phyloP scores from a whole-genome alignment of 176 grass and related monocot species.

The Eleusine coracana region DNA sequence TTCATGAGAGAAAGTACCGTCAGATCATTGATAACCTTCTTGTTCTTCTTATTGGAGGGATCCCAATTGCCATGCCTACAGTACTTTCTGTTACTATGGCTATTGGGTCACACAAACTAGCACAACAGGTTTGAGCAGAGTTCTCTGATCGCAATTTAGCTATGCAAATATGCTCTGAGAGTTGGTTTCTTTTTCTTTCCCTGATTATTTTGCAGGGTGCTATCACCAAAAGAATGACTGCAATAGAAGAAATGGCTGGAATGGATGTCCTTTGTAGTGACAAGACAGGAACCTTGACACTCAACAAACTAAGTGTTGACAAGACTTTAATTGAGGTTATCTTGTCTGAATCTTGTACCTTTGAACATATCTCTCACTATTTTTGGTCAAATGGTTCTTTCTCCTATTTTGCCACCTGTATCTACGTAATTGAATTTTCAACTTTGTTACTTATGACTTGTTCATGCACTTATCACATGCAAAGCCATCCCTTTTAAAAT shows the following conservation, averaged over 20 bases:
- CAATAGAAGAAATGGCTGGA: slow-evolving; percentile 81
- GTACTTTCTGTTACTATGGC: slow-evolving; percentile 88
- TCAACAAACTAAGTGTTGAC: slow-evolving; percentile 73
- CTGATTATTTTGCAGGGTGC: slow-evolving; percentile 54
- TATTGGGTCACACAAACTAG: slow-evolving; percentile 69
- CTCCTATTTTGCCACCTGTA: slow-evolving; percentile 16
- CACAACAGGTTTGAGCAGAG: slow-evolving; percentile 52
- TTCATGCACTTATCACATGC: slow-evolving; percentile 8
- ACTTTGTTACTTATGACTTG: neutral
- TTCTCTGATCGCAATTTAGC: slow-evolving; percentile 16
- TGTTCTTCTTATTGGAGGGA: slow-evolving; percentile 74
- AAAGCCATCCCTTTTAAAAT: neutral
- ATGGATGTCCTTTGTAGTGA: slow-evolving; percentile 87
- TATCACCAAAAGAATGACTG: slow-evolving; percentile 86
- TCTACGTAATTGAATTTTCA: slow-evolving; percentile 15
- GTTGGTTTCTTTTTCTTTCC: slow-evolving; percentile 1
- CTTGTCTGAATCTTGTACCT: slow-evolving; percentile 39
- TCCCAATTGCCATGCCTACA: slow-evolving; percentile 76
- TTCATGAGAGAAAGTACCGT: slow-evolving; percentile 51
- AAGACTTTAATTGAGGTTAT: slow-evolving; percentile 70
- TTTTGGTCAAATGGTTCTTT: slow-evolving; percentile 3
- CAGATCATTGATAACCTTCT: slow-evolving; percentile 71
- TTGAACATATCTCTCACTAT: slow-evolving; percentile 2
- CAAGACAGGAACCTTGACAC: slow-evolving; percentile 76
- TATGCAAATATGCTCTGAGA: slow-evolving; percentile 1